Evolutionary conservation across 1,139 yeast genomes (phyloP), one percentile per base, ranked within the genome.

Genomic region (Suhomyces coccinellae): DNA sequence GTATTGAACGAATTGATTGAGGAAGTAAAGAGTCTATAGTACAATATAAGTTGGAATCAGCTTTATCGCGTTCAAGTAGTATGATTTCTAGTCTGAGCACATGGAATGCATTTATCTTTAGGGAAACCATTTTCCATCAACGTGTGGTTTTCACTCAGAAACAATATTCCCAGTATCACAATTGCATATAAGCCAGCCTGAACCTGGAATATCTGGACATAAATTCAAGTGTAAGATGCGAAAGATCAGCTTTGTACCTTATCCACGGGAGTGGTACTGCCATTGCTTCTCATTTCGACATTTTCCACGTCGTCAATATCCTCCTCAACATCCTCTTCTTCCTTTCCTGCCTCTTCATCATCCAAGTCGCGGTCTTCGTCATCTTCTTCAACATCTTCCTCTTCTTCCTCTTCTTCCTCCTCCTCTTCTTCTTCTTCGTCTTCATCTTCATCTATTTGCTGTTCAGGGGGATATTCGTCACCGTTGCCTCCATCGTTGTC

Each of bases 401-500:
- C 82, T 1, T 71, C 83, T 7, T 74, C 82, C 4, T 76, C 80
- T 8, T 79, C 86, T 3, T 77, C 85, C 9, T 78, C 86, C 24
- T 78, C 85, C 4, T 79, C 78, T 2, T 71, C 77, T 6, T 73
- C 79, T 4, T 74, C 78, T 58, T 56, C 77, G 1, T 72, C 78
- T 47, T 87, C 95, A 4, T 72, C 78, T 14, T 71, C 79, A 11
- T 67, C 77, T 26, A 63, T 67, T 36, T 62, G 67, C 43, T 71
- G 75, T 46, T 71, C 75, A 69, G 95, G 69, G 6, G 96, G 96
- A 57, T 81, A 87, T 49, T 87, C 87, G 44, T 83, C 85, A 28
- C 77, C 77, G 39, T 73, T 79, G 33, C 77, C 84, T 38, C 76
- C 85, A 52, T 79, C 84, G 51, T 77, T 80, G 62, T 85, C 93